Conservation (phyloP, 495 filamentous ascomycete species). For the Parathielavia hyrcaniae region DNA sequence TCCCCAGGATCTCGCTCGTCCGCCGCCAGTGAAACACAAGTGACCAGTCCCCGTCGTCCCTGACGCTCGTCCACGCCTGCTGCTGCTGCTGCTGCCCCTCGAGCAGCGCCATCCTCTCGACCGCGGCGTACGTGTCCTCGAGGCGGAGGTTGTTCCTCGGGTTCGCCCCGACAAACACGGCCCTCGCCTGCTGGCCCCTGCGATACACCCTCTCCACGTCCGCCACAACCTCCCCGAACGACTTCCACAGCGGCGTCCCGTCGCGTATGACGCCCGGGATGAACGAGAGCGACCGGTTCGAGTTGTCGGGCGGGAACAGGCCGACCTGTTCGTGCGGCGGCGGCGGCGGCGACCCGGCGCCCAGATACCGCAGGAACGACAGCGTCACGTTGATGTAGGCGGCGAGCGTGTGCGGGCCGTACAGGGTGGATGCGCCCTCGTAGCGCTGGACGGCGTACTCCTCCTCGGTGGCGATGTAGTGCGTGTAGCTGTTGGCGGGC, state of each 20-base stretch:
- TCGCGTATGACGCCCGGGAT: constrained; percentile 77
- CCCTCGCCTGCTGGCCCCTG: constrained; percentile 57
- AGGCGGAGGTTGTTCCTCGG: constrained; percentile 79
- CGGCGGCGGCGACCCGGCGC: constrained; percentile 41
- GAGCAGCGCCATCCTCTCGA: constrained; percentile 53
- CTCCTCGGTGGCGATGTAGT: constrained; percentile 90
- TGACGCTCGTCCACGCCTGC: constrained; percentile 55
- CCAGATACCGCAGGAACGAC: constrained; percentile 63
- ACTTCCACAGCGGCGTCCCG: constrained; percentile 59
- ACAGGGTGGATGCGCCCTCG: constrained; percentile 91
- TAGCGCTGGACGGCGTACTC: constrained; percentile 89
- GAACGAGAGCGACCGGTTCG: constrained; percentile 71
- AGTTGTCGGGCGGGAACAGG: constrained; percentile 73
- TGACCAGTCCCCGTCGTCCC: constrained; percentile 73
- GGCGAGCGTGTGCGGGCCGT: constrained; percentile 84
- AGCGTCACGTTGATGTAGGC: constrained; percentile 85
- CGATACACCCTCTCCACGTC: constrained; percentile 50
- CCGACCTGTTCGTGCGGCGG: constrained; percentile 42
- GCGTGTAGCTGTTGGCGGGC: constrained; percentile 90
- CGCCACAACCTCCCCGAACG: constrained; percentile 65
- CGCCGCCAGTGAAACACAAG: constrained; percentile 76
- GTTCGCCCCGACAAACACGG: constrained; percentile 79
- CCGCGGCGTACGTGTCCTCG: constrained; percentile 70
- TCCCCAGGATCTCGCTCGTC: constrained; percentile 61
- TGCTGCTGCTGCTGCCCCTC: constrained; percentile 6